A percentile compares a stretch with the other conserved stretches of the same genome.
These are phyloP conservation scores for Hibiscus tridactylites DNA, from an alignment of 345 rosid genomes.

Conservation along the genomic window DNA sequence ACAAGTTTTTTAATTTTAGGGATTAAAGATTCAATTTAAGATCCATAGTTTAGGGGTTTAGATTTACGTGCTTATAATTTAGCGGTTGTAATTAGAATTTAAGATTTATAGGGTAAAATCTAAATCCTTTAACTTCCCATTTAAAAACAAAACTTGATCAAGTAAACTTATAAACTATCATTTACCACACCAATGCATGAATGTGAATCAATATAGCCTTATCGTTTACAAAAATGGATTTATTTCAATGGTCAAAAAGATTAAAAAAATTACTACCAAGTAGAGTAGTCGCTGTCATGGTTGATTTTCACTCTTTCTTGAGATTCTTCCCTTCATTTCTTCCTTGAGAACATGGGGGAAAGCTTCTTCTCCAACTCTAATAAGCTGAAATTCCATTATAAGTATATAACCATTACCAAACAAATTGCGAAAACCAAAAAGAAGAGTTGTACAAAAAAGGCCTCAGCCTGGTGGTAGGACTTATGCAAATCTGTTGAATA, in stretches of 20 bases:
- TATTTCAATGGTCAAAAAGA: not conserved
- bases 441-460: not conserved
- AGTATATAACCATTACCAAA: not conserved
- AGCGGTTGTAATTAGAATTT: no score
- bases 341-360: conserved; percentile 47
- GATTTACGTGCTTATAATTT: no score
- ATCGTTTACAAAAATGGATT: not conserved
- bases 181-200: no score
- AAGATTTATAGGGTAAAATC: no score
- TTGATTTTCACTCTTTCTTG: not conserved
- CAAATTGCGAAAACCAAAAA: not conserved
- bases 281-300: not conserved
- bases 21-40: no score
- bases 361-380: conserved; percentile 80
- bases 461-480: no score
- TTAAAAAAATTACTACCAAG: not conserved
- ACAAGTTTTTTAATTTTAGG: no score
- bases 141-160: no score
- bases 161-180: no score
- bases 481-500: no score
- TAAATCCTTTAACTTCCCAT: no score
- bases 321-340: not conserved
- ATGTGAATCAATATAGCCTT: not conserved
- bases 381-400: conserved; percentile 37
- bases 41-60: no score